Evolutionary conservation across 192 early-diverging fungal species (phyloP), one percentile per base, ranked within the genome.

Genomic region (Nowakowskiella sp.): DNA sequence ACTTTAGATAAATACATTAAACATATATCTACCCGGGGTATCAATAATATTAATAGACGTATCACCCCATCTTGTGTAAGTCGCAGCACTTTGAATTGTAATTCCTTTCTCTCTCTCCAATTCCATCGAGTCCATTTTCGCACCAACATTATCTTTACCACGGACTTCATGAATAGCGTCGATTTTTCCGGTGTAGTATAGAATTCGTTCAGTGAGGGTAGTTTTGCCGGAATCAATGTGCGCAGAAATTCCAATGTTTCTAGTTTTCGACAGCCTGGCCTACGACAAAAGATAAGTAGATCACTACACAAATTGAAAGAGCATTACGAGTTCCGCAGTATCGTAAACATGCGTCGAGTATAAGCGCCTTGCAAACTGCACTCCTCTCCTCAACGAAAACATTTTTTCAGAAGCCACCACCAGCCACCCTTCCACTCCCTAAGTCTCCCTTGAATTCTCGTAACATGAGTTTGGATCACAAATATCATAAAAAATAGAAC

Each of bases 41-140:
- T 99, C 95, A 32, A 96, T 95, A 48, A 95, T 65, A 66, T 96
- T 91, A 58, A 95, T 82, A 31, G 82, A 83, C 54, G 80, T 67
- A 29, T 75, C 53, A 10, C 57, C 52, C 82, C 82, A 84, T 4
- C 60, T 60, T 57, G 91, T 86, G 3, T 91, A 90, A 43, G 94
- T 95, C 3, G 91, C 88, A 0, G 95, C 95, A 1, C 85, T 88
- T 51, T 91, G 91, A 53, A 99, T 99, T 0, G 95, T 96, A 43
- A 99, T 99, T 0, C 93, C 95, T 36, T 91, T 94, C 67, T 98
- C 95, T 54, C 92, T 78, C 75, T 96, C 95, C 21, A 96, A 76
- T 24, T 96, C 92, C 95, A 98, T 98, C 31, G 90, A 94, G 72
- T 99, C 95, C 95, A 99, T 99, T 61, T 91, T 96, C 8, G 95